phyloP scores from a whole-genome alignment of 129 eudicot genomes.

The Smallanthus sonchifolius region DNA sequence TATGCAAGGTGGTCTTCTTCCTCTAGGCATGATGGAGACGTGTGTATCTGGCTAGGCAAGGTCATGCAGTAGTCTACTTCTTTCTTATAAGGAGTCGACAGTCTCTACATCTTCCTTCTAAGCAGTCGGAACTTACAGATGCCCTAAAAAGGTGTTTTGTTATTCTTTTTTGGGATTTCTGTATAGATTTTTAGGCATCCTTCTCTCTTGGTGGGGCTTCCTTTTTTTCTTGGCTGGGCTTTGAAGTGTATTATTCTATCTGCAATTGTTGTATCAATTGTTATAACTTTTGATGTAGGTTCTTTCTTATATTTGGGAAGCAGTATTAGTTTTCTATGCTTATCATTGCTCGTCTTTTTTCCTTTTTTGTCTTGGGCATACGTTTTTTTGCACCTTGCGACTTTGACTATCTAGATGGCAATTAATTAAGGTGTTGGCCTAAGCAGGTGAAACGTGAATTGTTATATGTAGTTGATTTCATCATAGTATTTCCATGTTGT shows the following conservation, averaged over 20 bases:
- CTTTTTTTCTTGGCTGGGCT: neutral
- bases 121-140: neutral
- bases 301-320: neutral
- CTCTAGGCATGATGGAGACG: neutral
- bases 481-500: slow-evolving; percentile 5
- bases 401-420: neutral
- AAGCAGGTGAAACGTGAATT: slow-evolving; percentile 8
- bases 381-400: neutral
- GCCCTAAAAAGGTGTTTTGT: neutral
- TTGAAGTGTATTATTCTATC: neutral
- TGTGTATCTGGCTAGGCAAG: neutral
- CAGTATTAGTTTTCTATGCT: neutral
- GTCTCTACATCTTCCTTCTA: neutral
- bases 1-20: neutral
- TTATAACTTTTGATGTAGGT: too few relatives aligned
- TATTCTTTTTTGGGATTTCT: neutral
- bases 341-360: neutral
- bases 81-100: neutral
- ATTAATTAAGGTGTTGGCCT: slow-evolving; percentile 19
- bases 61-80: neutral
- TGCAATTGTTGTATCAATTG: neutral
- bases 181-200: neutral
- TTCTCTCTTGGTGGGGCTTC: neutral
- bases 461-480: neutral
- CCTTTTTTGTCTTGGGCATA: neutral